Percentiles rank a stretch among this genome's conserved stretches.
Evolutionary conservation across 225 moss, liverwort and hornwort genomes (phyloP).

Genomic region (Rhytidiadelphus loreus): DNA sequence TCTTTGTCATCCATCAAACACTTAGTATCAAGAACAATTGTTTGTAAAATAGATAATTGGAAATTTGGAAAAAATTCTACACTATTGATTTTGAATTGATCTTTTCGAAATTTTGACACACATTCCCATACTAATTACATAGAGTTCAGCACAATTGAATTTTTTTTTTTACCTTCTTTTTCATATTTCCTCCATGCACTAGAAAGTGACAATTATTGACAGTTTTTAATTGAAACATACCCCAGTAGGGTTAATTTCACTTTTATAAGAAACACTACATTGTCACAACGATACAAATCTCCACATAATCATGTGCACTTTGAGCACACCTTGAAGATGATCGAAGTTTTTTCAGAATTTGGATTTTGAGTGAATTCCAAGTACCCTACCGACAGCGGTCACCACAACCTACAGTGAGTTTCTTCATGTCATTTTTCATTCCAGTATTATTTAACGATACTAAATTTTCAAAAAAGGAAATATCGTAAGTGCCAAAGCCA

Average conservation of each 20-base stretch:
- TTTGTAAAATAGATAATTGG: background rate
- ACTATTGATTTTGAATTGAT: fast-evolving
- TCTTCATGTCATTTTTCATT: background rate
- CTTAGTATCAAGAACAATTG: background rate
- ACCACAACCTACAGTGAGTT: background rate
- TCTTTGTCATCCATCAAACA: background rate
- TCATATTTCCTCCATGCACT: too few relatives aligned
- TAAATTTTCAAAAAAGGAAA: background rate
- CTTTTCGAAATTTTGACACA: background rate
- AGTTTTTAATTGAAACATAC: background rate
- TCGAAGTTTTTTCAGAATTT: background rate
- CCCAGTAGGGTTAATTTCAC: background rate
- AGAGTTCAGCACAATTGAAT: background rate
- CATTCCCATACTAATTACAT: background rate
- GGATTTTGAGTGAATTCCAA: background rate
- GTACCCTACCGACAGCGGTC: background rate
- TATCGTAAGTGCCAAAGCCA: background rate
- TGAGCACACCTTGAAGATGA: background rate
- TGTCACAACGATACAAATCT: background rate
- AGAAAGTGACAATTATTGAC: background rate
- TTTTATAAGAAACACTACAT: background rate
- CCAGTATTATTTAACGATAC: background rate
- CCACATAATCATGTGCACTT: background rate
- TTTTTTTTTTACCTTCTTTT: background rate
- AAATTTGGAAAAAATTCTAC: background rate